Conservation (phyloP, 345 rosid species). For the Punica granatum region DNA sequence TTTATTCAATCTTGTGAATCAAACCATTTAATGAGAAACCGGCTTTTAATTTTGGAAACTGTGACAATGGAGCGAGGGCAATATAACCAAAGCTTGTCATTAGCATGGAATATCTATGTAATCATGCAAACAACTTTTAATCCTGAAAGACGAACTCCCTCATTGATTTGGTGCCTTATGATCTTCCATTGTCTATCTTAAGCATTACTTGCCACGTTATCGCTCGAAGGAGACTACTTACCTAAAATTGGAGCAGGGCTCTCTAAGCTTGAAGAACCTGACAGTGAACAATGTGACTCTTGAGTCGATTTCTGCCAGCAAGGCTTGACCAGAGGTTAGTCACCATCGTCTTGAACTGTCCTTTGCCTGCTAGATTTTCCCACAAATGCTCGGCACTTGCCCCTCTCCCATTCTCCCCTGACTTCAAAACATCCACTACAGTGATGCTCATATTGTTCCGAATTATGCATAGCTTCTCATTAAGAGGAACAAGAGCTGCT, state of each 20-base stretch:
- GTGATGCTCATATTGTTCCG: constrained; percentile 71
- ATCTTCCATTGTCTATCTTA: background rate
- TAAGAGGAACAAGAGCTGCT: constrained; percentile 60
- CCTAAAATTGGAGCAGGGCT: too few relatives aligned
- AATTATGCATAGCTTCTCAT: constrained; percentile 54
- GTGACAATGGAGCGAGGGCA: too few relatives aligned
- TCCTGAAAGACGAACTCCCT: too few relatives aligned
- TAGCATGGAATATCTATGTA: background rate
- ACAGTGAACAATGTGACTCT: constrained; percentile 66
- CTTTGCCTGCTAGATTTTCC: constrained; percentile 58
- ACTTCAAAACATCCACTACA: constrained; percentile 46
- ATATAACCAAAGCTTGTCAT: too few relatives aligned
- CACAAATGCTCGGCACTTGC: constrained; percentile 54
- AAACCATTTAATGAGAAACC: background rate
- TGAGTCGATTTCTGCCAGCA: constrained; percentile 57
- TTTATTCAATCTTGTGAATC: background rate
- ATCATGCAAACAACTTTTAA: too few relatives aligned
- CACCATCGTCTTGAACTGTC: constrained; percentile 55
- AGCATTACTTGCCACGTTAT: too few relatives aligned
- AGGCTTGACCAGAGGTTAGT: constrained; percentile 56
- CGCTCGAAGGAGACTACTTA: constrained; percentile 1
- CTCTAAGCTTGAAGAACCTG: constrained; percentile 57
- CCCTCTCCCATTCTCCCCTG: constrained; percentile 26
- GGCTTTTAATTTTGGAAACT: background rate
- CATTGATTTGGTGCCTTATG: background rate